Conservation (phyloP, 148 eudicot genomes). For the Dysphania ambrosioides region DNA sequence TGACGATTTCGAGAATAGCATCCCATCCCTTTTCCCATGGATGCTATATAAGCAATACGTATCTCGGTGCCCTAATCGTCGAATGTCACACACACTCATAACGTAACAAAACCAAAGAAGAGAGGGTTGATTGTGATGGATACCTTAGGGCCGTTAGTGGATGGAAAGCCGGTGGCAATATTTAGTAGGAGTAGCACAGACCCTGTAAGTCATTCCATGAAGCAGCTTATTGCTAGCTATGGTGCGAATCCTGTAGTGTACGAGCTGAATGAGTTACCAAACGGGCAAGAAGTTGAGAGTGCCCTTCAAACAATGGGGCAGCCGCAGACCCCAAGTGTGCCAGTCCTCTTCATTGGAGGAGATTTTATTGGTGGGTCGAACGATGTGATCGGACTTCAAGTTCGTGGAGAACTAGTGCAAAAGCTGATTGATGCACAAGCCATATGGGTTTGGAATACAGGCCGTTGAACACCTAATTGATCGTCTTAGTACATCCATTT, state of each 20-base stretch:
- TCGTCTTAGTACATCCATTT: too few relatives aligned
- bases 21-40: neutral
- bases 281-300: slow-evolving; percentile 41
- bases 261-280: slow-evolving; percentile 51
- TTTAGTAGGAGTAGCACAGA: slow-evolving; percentile 44
- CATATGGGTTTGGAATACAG: slow-evolving; percentile 42
- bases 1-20: neutral
- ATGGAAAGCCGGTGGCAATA: slow-evolving; percentile 50
- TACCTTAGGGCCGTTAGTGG: slow-evolving; percentile 32
- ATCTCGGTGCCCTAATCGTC: too few relatives aligned
- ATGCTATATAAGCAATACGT: too few relatives aligned
- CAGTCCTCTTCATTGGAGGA: slow-evolving; percentile 55
- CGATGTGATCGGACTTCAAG: slow-evolving; percentile 55
- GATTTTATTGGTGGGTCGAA: slow-evolving; percentile 52
- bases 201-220: slow-evolving; percentile 44
- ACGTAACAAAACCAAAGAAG: too few relatives aligned
- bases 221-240: slow-evolving; percentile 39
- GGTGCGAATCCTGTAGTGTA: slow-evolving; percentile 54
- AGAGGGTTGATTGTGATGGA: slow-evolving; percentile 34
- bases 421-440: slow-evolving; percentile 51
- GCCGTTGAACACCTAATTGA: neutral
- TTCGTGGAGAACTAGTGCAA: slow-evolving; percentile 43
- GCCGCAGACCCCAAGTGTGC: slow-evolving; percentile 29
- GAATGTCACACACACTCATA: too few relatives aligned
- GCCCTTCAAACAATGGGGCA: slow-evolving; percentile 36